phyloP scores from a whole-genome alignment of 2,329 filamentous ascomycete species.

The Aspergillus sp. region DNA sequence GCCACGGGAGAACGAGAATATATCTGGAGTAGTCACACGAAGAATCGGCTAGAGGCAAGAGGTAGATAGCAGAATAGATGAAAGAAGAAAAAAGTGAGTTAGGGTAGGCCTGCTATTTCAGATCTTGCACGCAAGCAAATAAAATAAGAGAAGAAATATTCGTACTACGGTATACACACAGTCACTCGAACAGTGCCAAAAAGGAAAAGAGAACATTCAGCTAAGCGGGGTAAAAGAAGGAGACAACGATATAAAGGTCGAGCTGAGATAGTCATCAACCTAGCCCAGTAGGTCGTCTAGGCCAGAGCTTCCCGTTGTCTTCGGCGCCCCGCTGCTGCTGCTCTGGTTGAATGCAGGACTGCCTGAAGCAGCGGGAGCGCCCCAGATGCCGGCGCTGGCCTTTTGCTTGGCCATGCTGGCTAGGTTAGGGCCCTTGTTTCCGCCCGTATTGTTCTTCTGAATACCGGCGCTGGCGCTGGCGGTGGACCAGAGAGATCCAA shows the following conservation, averaged over 20 bases:
- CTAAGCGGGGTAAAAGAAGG: neutral
- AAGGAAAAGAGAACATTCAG: too few species aligned
- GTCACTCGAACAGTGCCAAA: slow-evolving; percentile 2
- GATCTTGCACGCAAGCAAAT: slow-evolving; percentile 12
- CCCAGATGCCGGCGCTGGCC: slow-evolving; percentile 92
- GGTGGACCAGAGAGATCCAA: slow-evolving; percentile 77
- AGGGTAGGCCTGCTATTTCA: slow-evolving; percentile 6
- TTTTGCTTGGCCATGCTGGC: slow-evolving; percentile 98
- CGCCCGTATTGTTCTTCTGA: slow-evolving; percentile 68
- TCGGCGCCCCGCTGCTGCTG: slow-evolving; percentile 18
- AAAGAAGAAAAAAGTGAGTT: neutral
- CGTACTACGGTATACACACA: slow-evolving; percentile 7
- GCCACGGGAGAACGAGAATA: too few species aligned
- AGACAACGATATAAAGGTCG: slow-evolving; percentile 8
- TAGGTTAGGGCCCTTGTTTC: slow-evolving; percentile 71
- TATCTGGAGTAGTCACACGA: too few species aligned
- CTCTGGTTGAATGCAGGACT: slow-evolving; percentile 50
- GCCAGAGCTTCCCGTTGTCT: slow-evolving; percentile 37
- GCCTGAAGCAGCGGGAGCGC: slow-evolving; percentile 64
- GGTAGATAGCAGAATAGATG: neutral
- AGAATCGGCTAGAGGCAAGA: neutral
- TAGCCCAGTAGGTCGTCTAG: slow-evolving; percentile 46
- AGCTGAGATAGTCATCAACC: slow-evolving; percentile 7
- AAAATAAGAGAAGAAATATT: slow-evolving; percentile 2
- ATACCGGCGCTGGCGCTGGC: slow-evolving; percentile 70